Evolutionary conservation across 2,329 filamentous ascomycete genomes (phyloP).

Genomic region (Hypoxylon sp.): DNA sequence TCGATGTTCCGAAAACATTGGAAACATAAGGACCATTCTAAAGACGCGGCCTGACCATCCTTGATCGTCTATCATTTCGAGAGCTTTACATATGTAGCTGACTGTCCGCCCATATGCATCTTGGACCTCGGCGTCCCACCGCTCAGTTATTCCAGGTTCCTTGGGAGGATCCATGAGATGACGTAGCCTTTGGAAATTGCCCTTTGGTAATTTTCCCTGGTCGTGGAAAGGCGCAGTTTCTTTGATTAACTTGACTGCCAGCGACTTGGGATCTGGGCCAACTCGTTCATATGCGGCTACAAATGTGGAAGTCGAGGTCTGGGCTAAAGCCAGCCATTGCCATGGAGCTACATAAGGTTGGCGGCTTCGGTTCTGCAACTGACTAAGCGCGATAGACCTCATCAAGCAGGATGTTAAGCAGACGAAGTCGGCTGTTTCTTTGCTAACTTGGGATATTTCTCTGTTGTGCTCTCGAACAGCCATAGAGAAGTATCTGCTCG

Average conservation of each 20-base stretch:
- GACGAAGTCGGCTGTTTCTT: conserved; percentile 36
- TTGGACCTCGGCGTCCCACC: conserved; percentile 39
- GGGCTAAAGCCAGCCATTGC: conserved; percentile 35
- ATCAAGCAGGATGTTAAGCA: conserved; percentile 41
- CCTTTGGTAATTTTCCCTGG: conserved; percentile 13
- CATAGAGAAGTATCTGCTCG: conserved; percentile 42
- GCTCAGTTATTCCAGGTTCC: conserved; percentile 23
- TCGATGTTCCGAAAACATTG: conserved; percentile 36
- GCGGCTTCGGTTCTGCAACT: conserved; percentile 29
- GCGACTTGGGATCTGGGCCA: conserved; percentile 37
- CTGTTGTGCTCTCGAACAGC: conserved; percentile 43
- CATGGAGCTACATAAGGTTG: conserved; percentile 41
- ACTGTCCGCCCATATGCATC: conserved; percentile 32
- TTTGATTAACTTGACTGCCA: conserved; percentile 33
- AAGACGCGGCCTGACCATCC: conserved; percentile 17
- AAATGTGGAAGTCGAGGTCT: conserved; percentile 37
- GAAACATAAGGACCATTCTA: conserved; percentile 37
- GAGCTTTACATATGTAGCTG: conserved; percentile 25
- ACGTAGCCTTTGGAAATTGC: conserved; percentile 21
- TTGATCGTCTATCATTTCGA: conserved; percentile 30
- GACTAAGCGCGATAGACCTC: conserved; percentile 19
- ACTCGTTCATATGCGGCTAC: conserved; percentile 28
- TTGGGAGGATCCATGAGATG: conserved; percentile 33
- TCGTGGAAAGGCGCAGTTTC: conserved; percentile 27
- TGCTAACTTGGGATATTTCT: conserved; percentile 36